A percentile compares a stretch with the other conserved stretches of the same genome.
These are phyloP conservation scores for Rhodotorula mucilaginosa DNA, from an alignment of 1,284 basidiomycete species.

Conservation along the genomic window DNA sequence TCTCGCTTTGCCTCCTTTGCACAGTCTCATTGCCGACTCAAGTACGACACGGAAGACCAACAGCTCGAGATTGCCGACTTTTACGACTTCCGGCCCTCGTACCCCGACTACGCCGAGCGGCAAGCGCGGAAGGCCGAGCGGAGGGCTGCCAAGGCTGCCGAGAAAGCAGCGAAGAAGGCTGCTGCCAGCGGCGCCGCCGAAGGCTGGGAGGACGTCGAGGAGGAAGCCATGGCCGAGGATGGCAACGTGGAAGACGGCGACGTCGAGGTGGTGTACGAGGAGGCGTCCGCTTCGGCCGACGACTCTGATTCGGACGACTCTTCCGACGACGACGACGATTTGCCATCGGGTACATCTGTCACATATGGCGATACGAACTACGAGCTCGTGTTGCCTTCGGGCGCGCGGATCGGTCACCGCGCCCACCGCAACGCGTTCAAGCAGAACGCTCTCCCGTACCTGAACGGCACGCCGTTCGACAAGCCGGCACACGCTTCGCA, in stretches of 20 bases:
- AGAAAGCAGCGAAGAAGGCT: constrained; percentile 40
- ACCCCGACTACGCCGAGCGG: constrained; percentile 59
- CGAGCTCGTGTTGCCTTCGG: constrained; percentile 93
- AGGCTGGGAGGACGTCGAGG: constrained; percentile 53
- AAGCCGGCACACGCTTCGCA: constrained; percentile 28
- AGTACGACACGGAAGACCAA: constrained; percentile 78
- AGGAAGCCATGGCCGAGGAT: constrained; percentile 49
- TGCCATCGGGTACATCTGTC: constrained; percentile 25
- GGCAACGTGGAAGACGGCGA: constrained; percentile 51
- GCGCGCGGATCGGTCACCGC: constrained; percentile 86
- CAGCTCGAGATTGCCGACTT: constrained; percentile 85
- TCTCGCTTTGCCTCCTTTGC: background rate
- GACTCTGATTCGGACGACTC: constrained; percentile 52
- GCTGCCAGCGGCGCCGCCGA: constrained; percentile 47
- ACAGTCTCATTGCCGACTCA: constrained; percentile 81
- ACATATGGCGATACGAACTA: constrained; percentile 57
- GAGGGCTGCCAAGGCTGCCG: constrained; percentile 45
- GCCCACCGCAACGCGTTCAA: constrained; percentile 82
- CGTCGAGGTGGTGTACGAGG: constrained; percentile 50
- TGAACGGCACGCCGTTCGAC: constrained; percentile 36
- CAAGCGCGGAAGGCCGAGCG: constrained; percentile 48
- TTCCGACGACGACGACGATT: constrained; percentile 34
- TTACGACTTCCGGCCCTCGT: constrained; percentile 85
- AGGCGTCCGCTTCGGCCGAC: constrained; percentile 42
- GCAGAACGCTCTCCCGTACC: constrained; percentile 63